phyloP scores from a whole-genome alignment of 2,329 filamentous ascomycete genomes.

The Calonectria hawksworthii region DNA sequence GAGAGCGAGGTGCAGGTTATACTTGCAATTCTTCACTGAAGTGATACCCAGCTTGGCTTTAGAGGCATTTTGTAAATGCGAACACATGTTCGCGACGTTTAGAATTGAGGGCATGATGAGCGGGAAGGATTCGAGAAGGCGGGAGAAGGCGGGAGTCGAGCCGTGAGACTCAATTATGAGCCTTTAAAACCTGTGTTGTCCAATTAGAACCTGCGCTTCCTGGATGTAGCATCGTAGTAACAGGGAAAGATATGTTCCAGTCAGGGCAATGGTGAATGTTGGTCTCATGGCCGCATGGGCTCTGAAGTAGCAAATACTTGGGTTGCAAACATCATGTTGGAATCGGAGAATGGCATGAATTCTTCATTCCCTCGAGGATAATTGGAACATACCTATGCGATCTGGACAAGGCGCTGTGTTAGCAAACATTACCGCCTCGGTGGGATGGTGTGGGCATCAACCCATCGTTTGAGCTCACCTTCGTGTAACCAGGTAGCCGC shows the following conservation, averaged over 20 bases:
- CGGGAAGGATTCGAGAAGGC: slow-evolving; percentile 1
- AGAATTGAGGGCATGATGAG: slow-evolving; percentile 66
- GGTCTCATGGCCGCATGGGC: slow-evolving; percentile 4
- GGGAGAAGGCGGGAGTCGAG: background rate
- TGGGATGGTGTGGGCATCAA: background rate
- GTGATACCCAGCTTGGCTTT: slow-evolving; percentile 87
- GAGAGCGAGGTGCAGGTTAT: slow-evolving; percentile 82
- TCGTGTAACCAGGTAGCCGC: slow-evolving; percentile 6
- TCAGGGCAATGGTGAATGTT: slow-evolving; percentile 4
- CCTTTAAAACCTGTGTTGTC: background rate
- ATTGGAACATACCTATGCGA: background rate
- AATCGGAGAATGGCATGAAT: background rate
- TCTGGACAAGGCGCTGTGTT: slow-evolving; percentile 12
- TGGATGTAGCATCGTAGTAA: background rate
- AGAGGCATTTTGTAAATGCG: slow-evolving; percentile 91
- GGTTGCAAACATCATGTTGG: background rate
- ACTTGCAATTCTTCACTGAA: slow-evolving; percentile 83
- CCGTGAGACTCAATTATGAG: background rate
- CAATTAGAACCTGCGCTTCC: background rate
- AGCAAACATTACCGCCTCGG: slow-evolving; percentile 14
- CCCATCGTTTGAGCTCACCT: slow-evolving; percentile 27
- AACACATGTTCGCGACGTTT: slow-evolving; percentile 85
- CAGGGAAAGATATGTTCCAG: background rate
- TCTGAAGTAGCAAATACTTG: slow-evolving; percentile 16
- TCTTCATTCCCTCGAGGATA: background rate